Conservation (phyloP, 108 stramenopile genomes). For the Cyclotella baltica region DNA sequence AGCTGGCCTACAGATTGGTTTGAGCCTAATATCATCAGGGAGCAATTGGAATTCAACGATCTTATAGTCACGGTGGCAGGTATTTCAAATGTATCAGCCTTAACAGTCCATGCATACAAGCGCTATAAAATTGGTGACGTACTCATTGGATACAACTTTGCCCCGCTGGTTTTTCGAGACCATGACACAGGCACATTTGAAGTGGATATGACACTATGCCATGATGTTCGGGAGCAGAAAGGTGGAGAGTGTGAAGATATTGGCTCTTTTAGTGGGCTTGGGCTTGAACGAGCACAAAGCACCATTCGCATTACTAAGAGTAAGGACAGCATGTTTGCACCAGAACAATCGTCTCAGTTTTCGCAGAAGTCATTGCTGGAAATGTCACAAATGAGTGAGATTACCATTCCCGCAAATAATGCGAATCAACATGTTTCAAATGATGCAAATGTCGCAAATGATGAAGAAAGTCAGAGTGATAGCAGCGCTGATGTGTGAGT, state of each 20-base stretch:
- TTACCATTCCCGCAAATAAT: no score
- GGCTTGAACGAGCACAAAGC: neutral
- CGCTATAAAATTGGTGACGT: slow-evolving; percentile 34
- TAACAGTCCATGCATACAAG: neutral
- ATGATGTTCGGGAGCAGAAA: slow-evolving; percentile 46
- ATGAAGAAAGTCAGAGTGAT: no score
- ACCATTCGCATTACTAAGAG: slow-evolving; percentile 5
- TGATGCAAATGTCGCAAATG: no score
- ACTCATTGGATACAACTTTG: slow-evolving; percentile 48
- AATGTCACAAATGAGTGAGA: no score
- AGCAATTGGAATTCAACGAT: slow-evolving; percentile 36
- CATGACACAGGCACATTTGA: slow-evolving; percentile 20
- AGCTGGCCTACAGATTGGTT: slow-evolving; percentile 44
- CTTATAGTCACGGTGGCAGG: slow-evolving; percentile 33
- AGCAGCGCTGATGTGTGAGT: no score
- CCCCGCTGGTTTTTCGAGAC: slow-evolving; percentile 38
- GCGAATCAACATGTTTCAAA: no score
- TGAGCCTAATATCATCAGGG: slow-evolving; percentile 20
- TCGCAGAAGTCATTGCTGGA: no score
- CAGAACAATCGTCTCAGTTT: neutral
- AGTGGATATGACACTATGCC: slow-evolving; percentile 26
- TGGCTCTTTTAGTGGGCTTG: neutral
- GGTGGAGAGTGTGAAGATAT: slow-evolving; percentile 41
- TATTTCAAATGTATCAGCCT: slow-evolving; percentile 33
- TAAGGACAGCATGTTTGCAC: slow-evolving; percentile 1